Evolutionary conservation across 176 grass and related monocot genomes (phyloP), one percentile per base, ranked within the genome.

Genomic region (Bolboschoenus planiculmis): DNA sequence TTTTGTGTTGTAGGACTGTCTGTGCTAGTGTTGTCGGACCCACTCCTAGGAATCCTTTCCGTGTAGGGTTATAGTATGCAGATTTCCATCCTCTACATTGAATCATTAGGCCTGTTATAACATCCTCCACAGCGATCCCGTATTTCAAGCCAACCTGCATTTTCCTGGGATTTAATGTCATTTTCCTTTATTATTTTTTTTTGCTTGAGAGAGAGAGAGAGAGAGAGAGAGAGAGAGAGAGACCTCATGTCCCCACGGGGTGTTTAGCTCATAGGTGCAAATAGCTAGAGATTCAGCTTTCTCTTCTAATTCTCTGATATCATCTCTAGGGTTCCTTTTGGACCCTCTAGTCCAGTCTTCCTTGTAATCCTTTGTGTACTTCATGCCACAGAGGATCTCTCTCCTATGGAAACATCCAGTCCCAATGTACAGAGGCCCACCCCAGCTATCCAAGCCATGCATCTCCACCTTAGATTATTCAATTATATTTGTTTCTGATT

Each of bases 391-490:
- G 13, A 97, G 87, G 54, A 80, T 56, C 55, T 91, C 92, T 72
- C 92, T 94, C 78, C 87, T 90, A 57, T 97, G 92, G 88, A 97
- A 97, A 81, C 92, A 89, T 66, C 90, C 95, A 16, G 90, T 89
- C 56, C 90, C 95, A 39, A 91, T 58, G 47, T 92, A 97, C 20
- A 79, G 13, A 56, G 85, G 35, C 7, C 95, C 95, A 43, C 90
- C 95, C 44, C 74, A 67, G 86, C 63, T 66, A 80, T 97, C 88
- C 1, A 91, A 5, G 33, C 92, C 95, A 68, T 0, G 4, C 37
- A 91, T 0, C 65, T 92, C 90, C 64, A 92, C 85, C 94, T 92
- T 84, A 15, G 35, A 80, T 78, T 91, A 85, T 85, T 44, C 7
- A 90, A 9, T 81, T 83, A 68, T 15, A 30, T 61, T 51, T 51